These are phyloP conservation scores for Talaromyces funiculosus DNA, from an alignment of 2,329 filamentous ascomycete species.

Conservation along the genomic window DNA sequence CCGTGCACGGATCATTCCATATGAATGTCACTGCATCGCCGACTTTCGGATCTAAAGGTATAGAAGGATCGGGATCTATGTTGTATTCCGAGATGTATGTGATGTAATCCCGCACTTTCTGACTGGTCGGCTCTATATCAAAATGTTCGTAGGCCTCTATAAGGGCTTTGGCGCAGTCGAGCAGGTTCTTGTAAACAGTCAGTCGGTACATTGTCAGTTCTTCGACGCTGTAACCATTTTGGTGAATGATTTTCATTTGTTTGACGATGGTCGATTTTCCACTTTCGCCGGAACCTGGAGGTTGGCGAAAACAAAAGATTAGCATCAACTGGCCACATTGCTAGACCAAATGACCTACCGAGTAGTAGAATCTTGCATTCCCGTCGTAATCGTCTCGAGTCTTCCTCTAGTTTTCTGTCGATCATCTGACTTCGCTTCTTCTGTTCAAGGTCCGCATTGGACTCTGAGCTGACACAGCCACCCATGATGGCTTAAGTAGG, in stretches of 20 bases:
- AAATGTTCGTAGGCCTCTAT: constrained; percentile 91
- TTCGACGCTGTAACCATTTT: constrained; percentile 93
- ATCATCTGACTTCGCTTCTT: constrained; percentile 97
- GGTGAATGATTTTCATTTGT: constrained; percentile 99
- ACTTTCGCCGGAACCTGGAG: constrained; percentile 87
- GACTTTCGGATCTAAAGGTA: constrained; percentile 72
- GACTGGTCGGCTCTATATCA: constrained; percentile 68
- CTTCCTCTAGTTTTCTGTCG: constrained; percentile 87
- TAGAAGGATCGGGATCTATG: constrained; percentile 83
- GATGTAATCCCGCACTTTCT: constrained; percentile 66
- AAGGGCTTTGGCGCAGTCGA: constrained; percentile 93
- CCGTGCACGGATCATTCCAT: constrained; percentile 83
- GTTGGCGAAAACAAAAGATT: not conserved
- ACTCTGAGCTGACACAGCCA: constrained; percentile 82
- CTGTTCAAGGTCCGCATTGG: constrained; percentile 74
- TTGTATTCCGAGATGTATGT: constrained; percentile 81
- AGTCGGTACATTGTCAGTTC: constrained; percentile 90
- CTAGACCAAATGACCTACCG: constrained; percentile 54
- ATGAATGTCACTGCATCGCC: constrained; percentile 77
- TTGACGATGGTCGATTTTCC: constrained; percentile 99
- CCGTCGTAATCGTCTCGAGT: constrained; percentile 82
- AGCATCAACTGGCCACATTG: not conserved
- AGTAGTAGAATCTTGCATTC: constrained; percentile 98
- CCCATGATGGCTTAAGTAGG: constrained; percentile 59
- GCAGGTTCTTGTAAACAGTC: constrained; percentile 95